Conservation (phyloP, 1,284 basidiomycete species). For the Boletus sp. region DNA sequence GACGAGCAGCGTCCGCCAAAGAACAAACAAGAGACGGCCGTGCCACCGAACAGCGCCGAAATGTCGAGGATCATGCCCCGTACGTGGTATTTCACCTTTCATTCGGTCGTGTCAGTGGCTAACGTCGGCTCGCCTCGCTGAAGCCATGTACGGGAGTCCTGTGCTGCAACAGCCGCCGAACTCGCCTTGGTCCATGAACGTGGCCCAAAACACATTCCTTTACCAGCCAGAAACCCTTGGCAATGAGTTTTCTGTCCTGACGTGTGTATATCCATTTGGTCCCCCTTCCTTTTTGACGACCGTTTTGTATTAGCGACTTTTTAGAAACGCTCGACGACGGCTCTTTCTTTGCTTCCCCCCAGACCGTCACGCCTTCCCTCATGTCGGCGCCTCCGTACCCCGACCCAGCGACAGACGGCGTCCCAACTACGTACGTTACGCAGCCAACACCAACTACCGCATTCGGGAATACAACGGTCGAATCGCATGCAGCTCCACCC, state of each 20-base stretch:
- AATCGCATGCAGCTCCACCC: conserved; percentile 23
- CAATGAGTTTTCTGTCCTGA: conserved; percentile 81
- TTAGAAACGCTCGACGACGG: conserved; percentile 77
- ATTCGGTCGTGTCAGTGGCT: background rate
- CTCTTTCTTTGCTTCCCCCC: conserved; percentile 64
- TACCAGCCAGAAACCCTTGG: conserved; percentile 73
- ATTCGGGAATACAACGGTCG: conserved; percentile 15
- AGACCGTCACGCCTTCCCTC: conserved; percentile 51
- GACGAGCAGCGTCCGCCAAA: conserved; percentile 73
- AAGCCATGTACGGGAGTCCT: conserved; percentile 39
- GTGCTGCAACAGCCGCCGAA: conserved; percentile 40
- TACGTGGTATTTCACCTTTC: conserved; percentile 8
- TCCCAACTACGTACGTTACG: conserved; percentile 20
- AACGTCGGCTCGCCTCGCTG: conserved; percentile 17
- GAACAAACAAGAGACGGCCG: conserved; percentile 43
- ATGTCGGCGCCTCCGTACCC: conserved; percentile 51
- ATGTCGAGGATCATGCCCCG: conserved; percentile 22
- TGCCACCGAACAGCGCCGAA: conserved; percentile 37
- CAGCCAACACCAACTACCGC: conserved; percentile 26
- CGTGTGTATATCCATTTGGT: conserved; percentile 53
- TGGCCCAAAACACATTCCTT: conserved; percentile 53
- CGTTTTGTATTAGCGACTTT: conserved; percentile 62
- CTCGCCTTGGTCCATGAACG: conserved; percentile 57
- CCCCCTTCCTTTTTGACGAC: conserved; percentile 1
- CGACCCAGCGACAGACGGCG: conserved; percentile 15